Base-by-base conservation (phyloP, 75 land plant genomes). In the Chamaecyparis obtusa region DNA sequence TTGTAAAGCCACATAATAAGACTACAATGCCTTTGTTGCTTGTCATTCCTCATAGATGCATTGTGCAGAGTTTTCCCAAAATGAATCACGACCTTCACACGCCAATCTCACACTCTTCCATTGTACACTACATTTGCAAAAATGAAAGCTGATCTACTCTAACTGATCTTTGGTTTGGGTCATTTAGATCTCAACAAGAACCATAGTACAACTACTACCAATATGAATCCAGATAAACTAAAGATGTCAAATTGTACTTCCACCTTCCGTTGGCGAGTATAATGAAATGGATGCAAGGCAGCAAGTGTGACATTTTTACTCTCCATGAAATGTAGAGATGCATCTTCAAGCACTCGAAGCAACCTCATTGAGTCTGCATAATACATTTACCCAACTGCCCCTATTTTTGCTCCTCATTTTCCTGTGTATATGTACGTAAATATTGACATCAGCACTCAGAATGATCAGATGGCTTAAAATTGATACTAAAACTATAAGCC, bases 161-260 rank as follows among this genome's bases (percentile, higher is more conserved):
- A 94, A 85, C 96, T 98, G 87, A 98, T 96, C 92, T 98, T 98
- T 13, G 99, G 96, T 86, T 98, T 98, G 79, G 93, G 84, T 56
- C 94, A 83, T 86, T 96, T 96, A 85, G 99, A 96, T 86, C 89
- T 90, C 60, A 96, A 72, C 44, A 94, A 88, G 82, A 92, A 83
- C 93, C 90, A 95, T 32, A 98, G 92, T 55, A 96, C 71, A 39
- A 84, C 91, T 15, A 90, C 85, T 43, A 94, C 93, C 51, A 95
- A 84, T 78, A 90, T 17, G 85, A 91, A 89, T 14, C 86, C 88
- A 27, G 87, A 51, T 21, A 80, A 44, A 57, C 94, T 94, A 83
- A 96, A 90, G n/a, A 92, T 91, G 86, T 98, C 99, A 85, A 97
- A 85, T 74, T 88, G 92, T 32, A 93, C 86, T 2, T 90, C 87